These are phyloP conservation scores for Komagataella mondaviorum DNA, from an alignment of 805 yeast genomes.

Conservation along the genomic window DNA sequence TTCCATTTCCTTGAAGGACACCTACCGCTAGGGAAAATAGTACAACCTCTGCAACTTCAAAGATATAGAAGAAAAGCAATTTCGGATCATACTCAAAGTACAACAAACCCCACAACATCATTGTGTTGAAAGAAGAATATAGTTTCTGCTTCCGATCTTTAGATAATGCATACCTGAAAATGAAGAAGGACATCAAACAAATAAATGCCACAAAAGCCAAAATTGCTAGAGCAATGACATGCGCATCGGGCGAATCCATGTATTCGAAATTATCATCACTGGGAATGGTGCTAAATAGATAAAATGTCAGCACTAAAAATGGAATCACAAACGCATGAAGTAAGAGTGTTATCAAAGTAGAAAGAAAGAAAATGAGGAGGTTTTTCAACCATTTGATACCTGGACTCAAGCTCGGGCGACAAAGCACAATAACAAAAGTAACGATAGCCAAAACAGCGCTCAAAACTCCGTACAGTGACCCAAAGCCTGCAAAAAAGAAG, in stretches of 20 bases:
- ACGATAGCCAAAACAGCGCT: slow-evolving; percentile 7
- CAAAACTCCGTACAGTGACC: slow-evolving; percentile 12
- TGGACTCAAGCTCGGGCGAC: neutral
- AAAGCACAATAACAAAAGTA: slow-evolving; percentile 3
- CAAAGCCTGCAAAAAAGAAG: slow-evolving; percentile 24
- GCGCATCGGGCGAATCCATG: slow-evolving; percentile 5
- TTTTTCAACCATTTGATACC: neutral
- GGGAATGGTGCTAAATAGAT: slow-evolving; percentile 6
- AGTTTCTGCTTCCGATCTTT: slow-evolving; percentile 12
- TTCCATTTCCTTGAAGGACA: slow-evolving; percentile 26
- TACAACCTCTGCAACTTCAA: slow-evolving; percentile 21
- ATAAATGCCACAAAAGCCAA: slow-evolving; percentile 18
- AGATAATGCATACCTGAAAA: slow-evolving; percentile 17
- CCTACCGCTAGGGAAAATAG: slow-evolving; percentile 29
- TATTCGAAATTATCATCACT: slow-evolving; percentile 4
- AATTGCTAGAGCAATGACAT: neutral
- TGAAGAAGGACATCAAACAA: slow-evolving; percentile 18
- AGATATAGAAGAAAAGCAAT: slow-evolving; percentile 21
- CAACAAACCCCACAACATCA: slow-evolving; percentile 31
- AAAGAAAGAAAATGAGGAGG: neutral
- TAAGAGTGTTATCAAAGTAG: slow-evolving; percentile 15
- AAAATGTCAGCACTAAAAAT: slow-evolving; percentile 24
- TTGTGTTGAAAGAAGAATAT: slow-evolving; percentile 32
- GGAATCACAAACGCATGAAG: slow-evolving; percentile 24
- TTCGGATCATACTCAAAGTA: slow-evolving; percentile 31